Evolutionary conservation across 2,329 filamentous ascomycete species (phyloP).

Genomic region (Nakataea oryzae): DNA sequence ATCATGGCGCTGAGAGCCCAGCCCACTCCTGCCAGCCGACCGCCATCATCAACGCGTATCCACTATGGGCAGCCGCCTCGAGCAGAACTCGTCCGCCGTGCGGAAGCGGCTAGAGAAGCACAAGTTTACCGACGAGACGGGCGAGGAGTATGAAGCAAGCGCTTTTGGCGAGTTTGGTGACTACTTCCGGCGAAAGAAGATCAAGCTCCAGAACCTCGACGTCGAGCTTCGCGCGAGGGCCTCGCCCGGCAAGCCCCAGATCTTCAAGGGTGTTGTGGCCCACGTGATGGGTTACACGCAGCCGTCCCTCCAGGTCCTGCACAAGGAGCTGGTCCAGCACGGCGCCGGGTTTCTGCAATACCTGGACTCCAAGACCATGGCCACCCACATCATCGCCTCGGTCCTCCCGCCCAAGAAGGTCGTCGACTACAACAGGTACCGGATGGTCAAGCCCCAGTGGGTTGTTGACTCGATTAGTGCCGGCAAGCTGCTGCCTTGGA

Average conservation of each 20-base stretch:
- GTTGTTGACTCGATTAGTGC: slow-evolving; percentile 80
- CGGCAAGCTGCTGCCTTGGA: slow-evolving; percentile 76
- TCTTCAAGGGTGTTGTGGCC: slow-evolving; percentile 84
- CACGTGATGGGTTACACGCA: slow-evolving; percentile 96
- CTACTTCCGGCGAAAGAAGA: slow-evolving; percentile 91
- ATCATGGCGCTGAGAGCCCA: not conserved
- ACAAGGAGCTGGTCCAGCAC: slow-evolving; percentile 78
- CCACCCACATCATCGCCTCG: slow-evolving; percentile 91
- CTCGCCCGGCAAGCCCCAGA: slow-evolving; percentile 56
- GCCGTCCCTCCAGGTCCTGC: slow-evolving; percentile 79
- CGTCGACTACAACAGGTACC: slow-evolving; percentile 76
- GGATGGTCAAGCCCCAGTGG: slow-evolving; percentile 92
- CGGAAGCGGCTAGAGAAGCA: slow-evolving; percentile 55
- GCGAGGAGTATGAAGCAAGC: slow-evolving; percentile 84
- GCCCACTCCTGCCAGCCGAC: not conserved
- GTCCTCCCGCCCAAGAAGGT: slow-evolving; percentile 86
- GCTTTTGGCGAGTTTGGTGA: slow-evolving; percentile 82
- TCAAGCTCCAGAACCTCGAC: slow-evolving; percentile 94
- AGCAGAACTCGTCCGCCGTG: slow-evolving; percentile 52
- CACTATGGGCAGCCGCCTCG: slow-evolving; percentile 48
- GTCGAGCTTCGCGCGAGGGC: slow-evolving; percentile 63
- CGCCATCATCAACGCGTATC: not conserved
- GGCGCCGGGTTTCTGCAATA: slow-evolving; percentile 96
- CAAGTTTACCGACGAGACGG: slow-evolving; percentile 68
- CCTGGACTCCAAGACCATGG: slow-evolving; percentile 85